Evolutionary conservation across 257 asterid species (phyloP).

Genomic region (Euphrasia confusa): DNA sequence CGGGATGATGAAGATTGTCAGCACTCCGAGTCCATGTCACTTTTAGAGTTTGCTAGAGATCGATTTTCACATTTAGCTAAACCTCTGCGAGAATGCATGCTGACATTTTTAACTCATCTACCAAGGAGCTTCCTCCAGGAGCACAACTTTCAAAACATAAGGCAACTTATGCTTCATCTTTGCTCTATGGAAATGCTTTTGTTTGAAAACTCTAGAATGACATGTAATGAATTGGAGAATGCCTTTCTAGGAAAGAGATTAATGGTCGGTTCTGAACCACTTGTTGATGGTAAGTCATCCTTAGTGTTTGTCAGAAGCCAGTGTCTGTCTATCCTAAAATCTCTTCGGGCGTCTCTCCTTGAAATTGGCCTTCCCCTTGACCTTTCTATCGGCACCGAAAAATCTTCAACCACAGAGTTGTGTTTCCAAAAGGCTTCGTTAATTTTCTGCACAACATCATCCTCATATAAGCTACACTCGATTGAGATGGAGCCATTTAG

Average conservation of each 20-base stretch:
- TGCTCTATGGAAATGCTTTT: constrained; percentile 27
- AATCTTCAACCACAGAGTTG: constrained; percentile 20
- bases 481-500: constrained; percentile 31
- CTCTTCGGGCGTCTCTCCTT: constrained; percentile 31
- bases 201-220: constrained; percentile 29
- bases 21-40: constrained; percentile 22
- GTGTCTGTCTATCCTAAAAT: constrained; percentile 26
- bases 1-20: constrained; percentile 21
- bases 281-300: constrained; percentile 19
- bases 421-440: constrained; percentile 42
- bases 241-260: constrained; percentile 19
- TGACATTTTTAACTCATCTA: constrained; percentile 35
- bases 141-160: constrained; percentile 25
- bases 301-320: constrained; percentile 23
- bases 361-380: constrained; percentile 21
- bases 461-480: constrained; percentile 37
- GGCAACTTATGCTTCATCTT: constrained; percentile 29
- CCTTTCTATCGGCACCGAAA: constrained; percentile 19
- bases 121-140: constrained; percentile 33
- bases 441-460: constrained; percentile 51
- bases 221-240: constrained; percentile 31
- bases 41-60: constrained; percentile 35
- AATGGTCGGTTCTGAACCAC: constrained; percentile 7
- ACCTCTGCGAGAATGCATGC: constrained; percentile 32
- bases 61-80: constrained; percentile 22